These are phyloP conservation scores for Schizonepeta tenuifolia DNA, from an alignment of 257 asterid genomes.

Conservation along the genomic window DNA sequence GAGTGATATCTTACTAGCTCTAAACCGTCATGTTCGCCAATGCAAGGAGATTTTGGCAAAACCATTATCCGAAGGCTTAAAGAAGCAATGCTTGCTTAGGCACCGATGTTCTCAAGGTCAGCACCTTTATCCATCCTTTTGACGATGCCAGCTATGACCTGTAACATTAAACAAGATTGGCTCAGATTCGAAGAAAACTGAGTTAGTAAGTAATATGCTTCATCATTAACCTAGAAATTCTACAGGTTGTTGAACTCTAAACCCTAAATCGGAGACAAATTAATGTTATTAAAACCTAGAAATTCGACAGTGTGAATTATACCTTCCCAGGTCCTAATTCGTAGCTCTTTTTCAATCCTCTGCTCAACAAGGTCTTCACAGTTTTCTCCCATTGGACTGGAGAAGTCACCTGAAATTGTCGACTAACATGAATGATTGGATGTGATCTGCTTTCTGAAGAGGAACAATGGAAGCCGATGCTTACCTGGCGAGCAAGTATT, in stretches of 20 bases:
- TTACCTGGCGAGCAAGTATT: conserved; percentile 89
- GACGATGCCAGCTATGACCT: conserved; percentile 91
- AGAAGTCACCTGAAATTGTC: conserved; percentile 51
- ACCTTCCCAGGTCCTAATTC: conserved; percentile 97
- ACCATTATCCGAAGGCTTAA: not conserved
- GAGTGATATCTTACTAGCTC: not conserved
- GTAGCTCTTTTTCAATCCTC: conserved; percentile 55
- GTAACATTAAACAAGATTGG: conserved; percentile 2
- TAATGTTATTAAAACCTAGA: no score
- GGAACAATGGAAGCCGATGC: not conserved
- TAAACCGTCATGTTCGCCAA: not conserved
- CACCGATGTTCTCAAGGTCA: conserved; percentile 68
- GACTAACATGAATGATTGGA: not conserved
- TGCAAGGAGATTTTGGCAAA: not conserved
- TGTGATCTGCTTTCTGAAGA: not conserved
- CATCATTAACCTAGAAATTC: not conserved
- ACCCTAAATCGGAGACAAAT: no score
- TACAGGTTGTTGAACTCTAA: not conserved
- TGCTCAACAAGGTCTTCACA: conserved; percentile 42
- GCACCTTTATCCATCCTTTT: conserved; percentile 92
- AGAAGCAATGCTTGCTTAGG: conserved; percentile 42
- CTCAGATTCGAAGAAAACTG: conserved; percentile 13
- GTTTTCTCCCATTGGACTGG: conserved; percentile 56
- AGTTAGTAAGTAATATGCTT: not conserved
- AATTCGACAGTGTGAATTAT: not conserved